These are phyloP conservation scores for Claviceps africana DNA, from an alignment of 2,329 filamentous ascomycete species.

Conservation along the genomic window DNA sequence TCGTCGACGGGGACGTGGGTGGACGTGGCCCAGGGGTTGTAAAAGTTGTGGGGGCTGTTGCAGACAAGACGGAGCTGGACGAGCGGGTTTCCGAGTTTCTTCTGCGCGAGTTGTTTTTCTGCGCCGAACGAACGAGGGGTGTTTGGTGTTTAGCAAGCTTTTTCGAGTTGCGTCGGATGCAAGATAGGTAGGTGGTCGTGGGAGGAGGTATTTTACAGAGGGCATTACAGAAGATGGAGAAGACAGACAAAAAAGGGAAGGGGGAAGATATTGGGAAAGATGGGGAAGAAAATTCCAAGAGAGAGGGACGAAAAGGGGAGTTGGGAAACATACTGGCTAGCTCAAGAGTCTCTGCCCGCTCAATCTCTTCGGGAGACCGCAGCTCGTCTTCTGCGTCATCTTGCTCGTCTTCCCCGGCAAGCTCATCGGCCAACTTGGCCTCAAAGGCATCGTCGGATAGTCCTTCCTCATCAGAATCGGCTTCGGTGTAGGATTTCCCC, in stretches of 20 bases:
- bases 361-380: slow-evolving; percentile 43
- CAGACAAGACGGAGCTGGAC: slow-evolving; percentile 87
- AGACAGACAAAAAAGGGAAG: background rate
- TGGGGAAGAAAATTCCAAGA: too few relatives aligned
- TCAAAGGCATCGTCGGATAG: slow-evolving; percentile 79
- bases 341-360: slow-evolving; percentile 54
- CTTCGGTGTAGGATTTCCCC: slow-evolving; percentile 33
- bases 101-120: slow-evolving; percentile 74
- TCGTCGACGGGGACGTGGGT: slow-evolving; percentile 54
- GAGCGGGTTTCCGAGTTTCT: slow-evolving; percentile 85
- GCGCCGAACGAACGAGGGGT: background rate
- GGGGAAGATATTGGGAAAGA: too few relatives aligned
- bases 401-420: slow-evolving; percentile 26
- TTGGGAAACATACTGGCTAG: slow-evolving; percentile 49
- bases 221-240: background rate
- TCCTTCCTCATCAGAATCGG: slow-evolving; percentile 43
- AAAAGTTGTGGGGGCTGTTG: slow-evolving; percentile 93
- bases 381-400: slow-evolving; percentile 18
- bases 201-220: background rate
- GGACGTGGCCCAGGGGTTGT: slow-evolving; percentile 66
- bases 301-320: background rate
- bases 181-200: background rate
- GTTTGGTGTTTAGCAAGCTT: too few relatives aligned
- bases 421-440: slow-evolving; percentile 53
- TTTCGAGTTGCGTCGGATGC: too few relatives aligned